These are phyloP conservation scores for Scedosporium apiospermum DNA, from an alignment of 2,329 filamentous ascomycete genomes.

Conservation along the genomic window DNA sequence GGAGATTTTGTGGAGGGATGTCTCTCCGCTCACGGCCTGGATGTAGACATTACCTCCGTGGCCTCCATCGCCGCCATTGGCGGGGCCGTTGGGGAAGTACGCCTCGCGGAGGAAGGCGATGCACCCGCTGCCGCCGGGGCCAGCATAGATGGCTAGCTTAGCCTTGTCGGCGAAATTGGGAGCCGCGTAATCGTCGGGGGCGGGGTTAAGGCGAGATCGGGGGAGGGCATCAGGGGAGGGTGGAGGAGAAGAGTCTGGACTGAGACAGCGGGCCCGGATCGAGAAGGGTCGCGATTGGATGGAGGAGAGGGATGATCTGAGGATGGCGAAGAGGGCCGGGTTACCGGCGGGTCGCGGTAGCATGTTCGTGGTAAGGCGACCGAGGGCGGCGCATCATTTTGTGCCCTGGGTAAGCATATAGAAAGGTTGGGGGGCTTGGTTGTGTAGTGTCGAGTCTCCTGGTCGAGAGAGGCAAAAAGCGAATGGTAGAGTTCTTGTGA, in stretches of 20 bases:
- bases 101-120: conserved; percentile 91
- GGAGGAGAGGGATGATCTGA: not conserved
- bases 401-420: not conserved
- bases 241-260: not conserved
- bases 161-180: conserved; percentile 84
- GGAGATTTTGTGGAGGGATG: conserved; percentile 84
- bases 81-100: conserved; percentile 76
- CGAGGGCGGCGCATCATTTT: not conserved
- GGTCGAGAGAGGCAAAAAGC: too few species aligned
- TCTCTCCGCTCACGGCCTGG: conserved; percentile 84
- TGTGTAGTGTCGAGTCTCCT: too few species aligned
- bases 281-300: conserved; percentile 33
- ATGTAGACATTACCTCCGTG: conserved; percentile 90
- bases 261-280: conserved; percentile 33
- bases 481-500: too few species aligned
- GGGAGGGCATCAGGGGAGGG: not conserved
- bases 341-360: not conserved
- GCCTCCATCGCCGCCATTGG: conserved; percentile 92
- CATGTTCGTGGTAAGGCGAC: not conserved
- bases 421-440: not conserved
- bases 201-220: conserved; percentile 61
- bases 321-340: not conserved
- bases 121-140: conserved; percentile 80
- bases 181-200: conserved; percentile 73
- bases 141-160: conserved; percentile 65